Percentiles rank a stretch among this genome's conserved stretches.
Evolutionary conservation across 2,329 filamentous ascomycete genomes (phyloP).

Genomic region (Sclerotinia borealis): DNA sequence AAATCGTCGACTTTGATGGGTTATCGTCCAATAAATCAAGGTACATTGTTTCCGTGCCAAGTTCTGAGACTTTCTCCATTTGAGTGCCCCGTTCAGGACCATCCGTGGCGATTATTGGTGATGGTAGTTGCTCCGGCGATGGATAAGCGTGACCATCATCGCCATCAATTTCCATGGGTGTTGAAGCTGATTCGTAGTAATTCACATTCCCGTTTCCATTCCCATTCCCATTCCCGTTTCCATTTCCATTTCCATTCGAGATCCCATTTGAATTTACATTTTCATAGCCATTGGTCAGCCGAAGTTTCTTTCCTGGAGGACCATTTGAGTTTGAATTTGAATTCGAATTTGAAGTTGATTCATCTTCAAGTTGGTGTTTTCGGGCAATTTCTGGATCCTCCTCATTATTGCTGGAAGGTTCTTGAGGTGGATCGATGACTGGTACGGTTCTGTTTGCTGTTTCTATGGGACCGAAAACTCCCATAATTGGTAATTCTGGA

Average conservation of each 20-base stretch:
- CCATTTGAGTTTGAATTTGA: constrained; percentile 42
- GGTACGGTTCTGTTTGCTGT: background rate
- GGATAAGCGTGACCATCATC: constrained; percentile 57
- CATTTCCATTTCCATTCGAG: constrained; percentile 41
- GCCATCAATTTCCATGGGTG: constrained; percentile 42
- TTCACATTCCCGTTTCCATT: constrained; percentile 12
- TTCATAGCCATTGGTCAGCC: constrained; percentile 57
- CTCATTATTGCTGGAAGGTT: constrained; percentile 18
- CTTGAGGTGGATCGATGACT: background rate
- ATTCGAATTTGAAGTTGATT: constrained; percentile 32
- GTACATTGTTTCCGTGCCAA: constrained; percentile 54
- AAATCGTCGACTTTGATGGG: constrained; percentile 39
- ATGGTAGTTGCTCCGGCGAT: constrained; percentile 48
- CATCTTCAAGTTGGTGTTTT: constrained; percentile 31
- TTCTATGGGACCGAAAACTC: constrained; percentile 30
- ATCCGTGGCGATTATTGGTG: constrained; percentile 50
- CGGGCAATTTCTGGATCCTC: constrained; percentile 30
- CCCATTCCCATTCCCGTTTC: background rate
- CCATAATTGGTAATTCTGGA: constrained; percentile 9
- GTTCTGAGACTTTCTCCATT: constrained; percentile 56
- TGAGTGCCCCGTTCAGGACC: constrained; percentile 60
- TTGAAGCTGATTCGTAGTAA: constrained; percentile 43
- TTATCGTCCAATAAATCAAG: constrained; percentile 44
- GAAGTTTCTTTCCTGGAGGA: constrained; percentile 50
- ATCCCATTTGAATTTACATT: constrained; percentile 35